These are phyloP conservation scores for Pyrenochaeta sp. DNA, from an alignment of 2,329 filamentous ascomycete species.

Conservation along the genomic window DNA sequence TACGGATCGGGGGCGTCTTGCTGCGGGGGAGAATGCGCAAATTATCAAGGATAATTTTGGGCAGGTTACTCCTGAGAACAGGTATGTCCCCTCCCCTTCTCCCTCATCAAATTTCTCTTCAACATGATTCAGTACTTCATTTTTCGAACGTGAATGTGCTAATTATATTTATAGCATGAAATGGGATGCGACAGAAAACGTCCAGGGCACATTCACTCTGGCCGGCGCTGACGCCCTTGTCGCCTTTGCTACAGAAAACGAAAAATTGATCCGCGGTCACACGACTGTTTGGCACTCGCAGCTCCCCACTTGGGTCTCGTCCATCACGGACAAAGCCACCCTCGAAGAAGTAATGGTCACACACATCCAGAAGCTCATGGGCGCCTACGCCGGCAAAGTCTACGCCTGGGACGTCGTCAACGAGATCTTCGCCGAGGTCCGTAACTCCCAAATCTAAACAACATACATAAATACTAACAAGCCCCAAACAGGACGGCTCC, in stretches of 20 bases:
- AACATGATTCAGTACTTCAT: too few species aligned
- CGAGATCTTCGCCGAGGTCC: slow-evolving; percentile 13
- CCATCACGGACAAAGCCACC: slow-evolving; percentile 59
- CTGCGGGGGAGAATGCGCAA: slow-evolving; percentile 58
- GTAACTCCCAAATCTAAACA: too few species aligned
- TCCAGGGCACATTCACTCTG: slow-evolving; percentile 63
- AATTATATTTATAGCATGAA: slow-evolving; percentile 61
- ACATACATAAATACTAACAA: slow-evolving; percentile 35
- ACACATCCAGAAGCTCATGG: slow-evolving; percentile 66
- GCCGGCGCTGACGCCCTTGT: slow-evolving; percentile 66
- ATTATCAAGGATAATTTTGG: slow-evolving; percentile 69
- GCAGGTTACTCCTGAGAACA: slow-evolving; percentile 71
- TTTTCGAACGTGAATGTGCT: too few species aligned
- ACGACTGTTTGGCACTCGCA: slow-evolving; percentile 69
- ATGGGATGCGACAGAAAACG: slow-evolving; percentile 65
- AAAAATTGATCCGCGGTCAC: slow-evolving; percentile 68
- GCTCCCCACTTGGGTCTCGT: slow-evolving; percentile 63
- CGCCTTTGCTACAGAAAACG: slow-evolving; percentile 63
- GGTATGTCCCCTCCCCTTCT: neutral
- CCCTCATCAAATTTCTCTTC: neutral
- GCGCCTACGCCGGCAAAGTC: slow-evolving; percentile 69
- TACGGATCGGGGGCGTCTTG: slow-evolving; percentile 63
- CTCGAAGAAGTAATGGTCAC: slow-evolving; percentile 65
- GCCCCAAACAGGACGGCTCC: slow-evolving; percentile 66
- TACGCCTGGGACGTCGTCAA: slow-evolving; percentile 57